Evolutionary conservation across 2,329 filamentous ascomycete genomes (phyloP).

Genomic region (Mycosphaerella sp.): DNA sequence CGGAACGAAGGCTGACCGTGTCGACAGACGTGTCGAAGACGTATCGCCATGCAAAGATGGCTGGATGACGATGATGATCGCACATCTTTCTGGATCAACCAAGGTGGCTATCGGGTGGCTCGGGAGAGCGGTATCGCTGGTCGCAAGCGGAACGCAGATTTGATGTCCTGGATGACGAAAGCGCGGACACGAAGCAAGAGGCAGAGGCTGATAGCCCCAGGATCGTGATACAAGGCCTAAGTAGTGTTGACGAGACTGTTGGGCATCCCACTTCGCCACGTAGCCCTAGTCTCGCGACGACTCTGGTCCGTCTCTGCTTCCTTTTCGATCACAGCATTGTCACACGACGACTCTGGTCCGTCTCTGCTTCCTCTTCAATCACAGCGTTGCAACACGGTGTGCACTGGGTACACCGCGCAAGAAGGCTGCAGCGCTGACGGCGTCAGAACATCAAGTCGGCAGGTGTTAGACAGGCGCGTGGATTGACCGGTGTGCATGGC

Average conservation of each 20-base stretch:
- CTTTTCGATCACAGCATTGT: neutral
- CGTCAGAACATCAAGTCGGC: neutral
- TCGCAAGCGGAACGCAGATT: neutral
- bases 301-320: neutral
- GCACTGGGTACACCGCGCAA: neutral
- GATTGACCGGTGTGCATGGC: neutral
- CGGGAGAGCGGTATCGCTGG: neutral
- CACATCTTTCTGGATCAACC: neutral
- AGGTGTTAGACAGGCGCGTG: neutral
- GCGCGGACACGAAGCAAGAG: conserved; percentile 1
- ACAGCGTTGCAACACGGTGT: neutral
- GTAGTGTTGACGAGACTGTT: neutral
- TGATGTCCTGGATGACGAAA: neutral
- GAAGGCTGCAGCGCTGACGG: neutral
- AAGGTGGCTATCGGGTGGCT: neutral
- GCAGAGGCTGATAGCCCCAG: neutral
- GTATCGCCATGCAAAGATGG: conserved; percentile 2
- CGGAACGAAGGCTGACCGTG: neutral
- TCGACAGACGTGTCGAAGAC: neutral
- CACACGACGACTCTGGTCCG: neutral
- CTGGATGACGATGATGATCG: neutral
- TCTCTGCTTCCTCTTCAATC: neutral
- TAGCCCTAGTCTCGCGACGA: neutral
- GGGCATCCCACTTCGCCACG: neutral
- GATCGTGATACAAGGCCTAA: neutral